Base-by-base conservation (phyloP, 495 filamentous ascomycete species). In the Aspergillus nidulans region DNA sequence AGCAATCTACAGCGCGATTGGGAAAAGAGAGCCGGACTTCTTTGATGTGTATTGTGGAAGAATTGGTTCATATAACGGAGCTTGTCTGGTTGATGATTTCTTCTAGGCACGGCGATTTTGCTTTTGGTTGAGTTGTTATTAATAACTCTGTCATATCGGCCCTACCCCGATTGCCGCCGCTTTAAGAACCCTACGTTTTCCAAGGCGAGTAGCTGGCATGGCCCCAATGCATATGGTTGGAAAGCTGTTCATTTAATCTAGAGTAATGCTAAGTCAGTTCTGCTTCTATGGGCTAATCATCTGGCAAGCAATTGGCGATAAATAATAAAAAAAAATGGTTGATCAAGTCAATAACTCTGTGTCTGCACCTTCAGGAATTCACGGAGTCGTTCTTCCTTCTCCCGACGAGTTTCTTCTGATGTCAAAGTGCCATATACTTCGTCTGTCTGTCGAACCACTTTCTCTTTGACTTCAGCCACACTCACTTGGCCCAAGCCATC, bases 401-500 rank as follows among this genome's bases (percentile, higher is more conserved):
- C 66, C 43, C 36, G 41, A n/a, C 36, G 44, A 18, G 59, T 46
- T 36, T 53, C 52, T 23, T 62, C 63, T 0, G 49, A 43, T 6
- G 52, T 60, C 42, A 58, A 56, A 28, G 59, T 52, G 1, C 70
- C 70, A 58, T 73, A 73, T 0, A 69, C 67, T 42, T 71, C 66
- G 50, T 75, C 64, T 8, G 65, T 67, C 55, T 75, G 66, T 25
- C 47, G 53, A 36, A 73, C 63, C 24, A 73, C 72, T 40, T 63
- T 59, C 6, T 68, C 66, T 53, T 66, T 70, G 67, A 69, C 70
- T 34, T 53, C 53, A 53, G 55, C 73, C 61, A 68, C 72, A 57
- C 72, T 57, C 65, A 76, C 32, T 49, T 65, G 40, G 0, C 78
- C 81, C 36, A 67, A 48, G 26, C 76, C 75, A 39, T 77, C 71